Evolutionary conservation across 176 grass and related monocot genomes (phyloP).

Genomic region (Carex pumila): DNA sequence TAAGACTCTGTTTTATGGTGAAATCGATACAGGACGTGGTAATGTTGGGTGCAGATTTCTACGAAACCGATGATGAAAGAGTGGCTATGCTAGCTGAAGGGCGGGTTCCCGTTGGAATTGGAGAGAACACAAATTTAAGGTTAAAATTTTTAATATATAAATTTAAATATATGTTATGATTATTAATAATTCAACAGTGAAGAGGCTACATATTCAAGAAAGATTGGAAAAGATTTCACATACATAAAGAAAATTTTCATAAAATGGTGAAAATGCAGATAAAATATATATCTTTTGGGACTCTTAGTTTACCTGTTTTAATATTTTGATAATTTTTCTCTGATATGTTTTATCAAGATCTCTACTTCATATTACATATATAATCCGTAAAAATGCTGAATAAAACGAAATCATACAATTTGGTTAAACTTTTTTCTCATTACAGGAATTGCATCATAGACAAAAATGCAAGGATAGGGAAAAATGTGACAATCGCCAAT

Average conservation of each 20-base stretch:
- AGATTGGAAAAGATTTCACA: background rate
- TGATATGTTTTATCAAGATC: background rate
- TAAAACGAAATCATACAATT: background rate
- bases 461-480: slow-evolving; percentile 6
- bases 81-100: slow-evolving; percentile 45
- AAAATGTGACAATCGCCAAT: background rate
- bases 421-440: background rate
- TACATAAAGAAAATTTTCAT: background rate
- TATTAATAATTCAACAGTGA: background rate
- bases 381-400: background rate
- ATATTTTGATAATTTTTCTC: background rate
- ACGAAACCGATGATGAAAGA: slow-evolving; percentile 32
- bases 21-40: background rate
- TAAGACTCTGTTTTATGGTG: background rate
- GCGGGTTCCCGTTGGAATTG: slow-evolving; percentile 75
- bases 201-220: background rate
- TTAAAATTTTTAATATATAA: slow-evolving; percentile 1
- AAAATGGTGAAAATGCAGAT: background rate
- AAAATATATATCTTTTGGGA: no score
- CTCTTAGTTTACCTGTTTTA: background rate
- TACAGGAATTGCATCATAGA: slow-evolving; percentile 5
- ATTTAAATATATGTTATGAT: background rate
- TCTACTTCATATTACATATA: background rate
- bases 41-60: background rate
- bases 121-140: slow-evolving; percentile 81